Percentiles rank a stretch among this genome's conserved stretches.
Evolutionary conservation across 768 basidiomycete species (phyloP).

Genomic region (Boletus edulis): DNA sequence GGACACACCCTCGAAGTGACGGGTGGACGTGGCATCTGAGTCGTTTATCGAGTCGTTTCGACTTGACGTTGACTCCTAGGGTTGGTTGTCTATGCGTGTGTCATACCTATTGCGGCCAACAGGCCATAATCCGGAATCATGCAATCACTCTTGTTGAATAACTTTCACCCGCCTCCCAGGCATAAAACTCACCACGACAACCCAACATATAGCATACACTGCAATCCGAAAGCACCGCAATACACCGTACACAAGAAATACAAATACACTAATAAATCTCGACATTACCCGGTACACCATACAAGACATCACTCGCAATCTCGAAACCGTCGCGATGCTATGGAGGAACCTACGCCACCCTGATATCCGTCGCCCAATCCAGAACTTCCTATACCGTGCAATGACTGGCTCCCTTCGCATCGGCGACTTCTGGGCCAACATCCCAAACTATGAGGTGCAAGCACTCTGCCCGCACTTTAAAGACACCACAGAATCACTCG

Average conservation of each 20-base stretch:
- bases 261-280: too few relatives aligned
- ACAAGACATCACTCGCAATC: too few relatives aligned
- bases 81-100: background rate
- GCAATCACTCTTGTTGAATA: background rate
- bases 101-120: background rate
- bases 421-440: background rate
- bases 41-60: background rate
- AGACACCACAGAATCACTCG: too few relatives aligned
- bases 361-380: background rate
- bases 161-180: too few relatives aligned
- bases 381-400: background rate
- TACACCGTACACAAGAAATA: too few relatives aligned
- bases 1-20: slow-evolving; percentile 86
- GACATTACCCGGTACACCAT: too few relatives aligned
- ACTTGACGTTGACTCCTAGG: background rate
- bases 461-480: too few relatives aligned
- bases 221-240: too few relatives aligned
- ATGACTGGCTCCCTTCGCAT: background rate
- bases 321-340: background rate
- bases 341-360: background rate
- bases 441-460: background rate
- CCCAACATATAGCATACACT: too few relatives aligned
- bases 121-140: background rate
- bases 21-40: slow-evolving; percentile 72
- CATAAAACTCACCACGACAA: too few relatives aligned